These are phyloP conservation scores for Sclerotinia glacialis DNA, from an alignment of 2,329 filamentous ascomycete species.

Conservation along the genomic window DNA sequence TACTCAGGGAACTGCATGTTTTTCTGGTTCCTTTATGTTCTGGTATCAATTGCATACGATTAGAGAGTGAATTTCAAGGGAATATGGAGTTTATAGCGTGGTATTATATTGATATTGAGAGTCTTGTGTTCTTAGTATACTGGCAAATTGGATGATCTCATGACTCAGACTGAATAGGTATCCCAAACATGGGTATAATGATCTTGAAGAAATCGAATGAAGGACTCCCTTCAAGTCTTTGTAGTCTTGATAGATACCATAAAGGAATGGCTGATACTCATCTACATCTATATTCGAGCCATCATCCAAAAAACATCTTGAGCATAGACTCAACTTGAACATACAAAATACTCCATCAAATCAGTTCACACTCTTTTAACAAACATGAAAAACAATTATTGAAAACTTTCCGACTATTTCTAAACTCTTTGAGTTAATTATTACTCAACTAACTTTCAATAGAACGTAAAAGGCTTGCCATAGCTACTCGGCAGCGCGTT, in stretches of 20 bases:
- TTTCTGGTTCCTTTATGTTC: not conserved
- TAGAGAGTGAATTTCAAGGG: not conserved
- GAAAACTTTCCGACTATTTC: not conserved
- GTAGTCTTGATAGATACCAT: not conserved
- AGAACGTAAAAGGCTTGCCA: not conserved
- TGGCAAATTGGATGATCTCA: not conserved
- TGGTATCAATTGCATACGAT: not conserved
- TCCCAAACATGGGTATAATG: not conserved
- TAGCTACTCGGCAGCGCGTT: not conserved
- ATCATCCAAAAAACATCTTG: too few relatives aligned
- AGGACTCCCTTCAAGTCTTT: not conserved
- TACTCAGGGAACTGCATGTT: too few relatives aligned
- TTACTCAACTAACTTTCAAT: not conserved
- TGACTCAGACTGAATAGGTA: not conserved
- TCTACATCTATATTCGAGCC: too few relatives aligned
- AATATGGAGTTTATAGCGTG: too few relatives aligned
- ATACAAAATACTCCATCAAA: not conserved
- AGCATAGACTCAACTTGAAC: not conserved
- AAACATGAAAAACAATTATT: not conserved
- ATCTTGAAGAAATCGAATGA: too few relatives aligned
- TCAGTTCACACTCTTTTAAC: not conserved
- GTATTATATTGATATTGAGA: not conserved
- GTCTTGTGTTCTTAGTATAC: not conserved
- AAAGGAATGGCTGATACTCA: rapidly evolving
- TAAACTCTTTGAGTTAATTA: not conserved